A percentile compares a stretch with the other conserved stretches of the same genome.
Conservation (phyloP, 208 protist species). For the Acanthamoeba healyi region DNA sequence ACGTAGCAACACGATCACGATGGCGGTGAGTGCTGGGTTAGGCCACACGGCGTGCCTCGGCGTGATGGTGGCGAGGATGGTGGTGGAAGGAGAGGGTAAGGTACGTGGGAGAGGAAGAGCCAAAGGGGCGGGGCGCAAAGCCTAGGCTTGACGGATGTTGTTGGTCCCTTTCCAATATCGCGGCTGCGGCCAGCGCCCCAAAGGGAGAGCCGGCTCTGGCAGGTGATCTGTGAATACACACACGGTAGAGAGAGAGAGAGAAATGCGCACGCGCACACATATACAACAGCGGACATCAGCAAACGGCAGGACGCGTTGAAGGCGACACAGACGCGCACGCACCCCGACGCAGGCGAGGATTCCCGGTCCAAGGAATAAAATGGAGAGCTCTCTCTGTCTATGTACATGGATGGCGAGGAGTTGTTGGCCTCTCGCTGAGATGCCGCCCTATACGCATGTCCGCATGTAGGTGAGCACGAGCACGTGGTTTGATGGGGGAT, state of each 20-base stretch:
- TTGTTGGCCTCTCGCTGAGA: background rate
- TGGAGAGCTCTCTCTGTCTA: slow-evolving; percentile 30
- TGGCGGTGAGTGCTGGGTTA: background rate
- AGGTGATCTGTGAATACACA: background rate
- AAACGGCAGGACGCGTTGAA: too few relatives aligned
- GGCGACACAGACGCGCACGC: background rate
- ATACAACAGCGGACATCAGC: too few relatives aligned
- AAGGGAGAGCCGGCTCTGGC: slow-evolving; percentile 2
- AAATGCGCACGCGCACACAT: too few relatives aligned
- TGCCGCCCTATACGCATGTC: background rate
- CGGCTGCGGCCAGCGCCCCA: background rate
- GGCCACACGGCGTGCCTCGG: too few relatives aligned
- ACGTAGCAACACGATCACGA: too few relatives aligned
- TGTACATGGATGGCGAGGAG: slow-evolving; percentile 12
- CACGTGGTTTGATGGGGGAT: too few relatives aligned
- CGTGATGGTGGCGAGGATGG: background rate
- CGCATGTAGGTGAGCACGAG: too few relatives aligned
- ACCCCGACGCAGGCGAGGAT: background rate
- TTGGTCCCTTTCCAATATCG: background rate
- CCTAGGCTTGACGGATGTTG: background rate
- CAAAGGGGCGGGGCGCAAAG: background rate
- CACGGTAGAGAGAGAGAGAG: background rate
- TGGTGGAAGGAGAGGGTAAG: background rate
- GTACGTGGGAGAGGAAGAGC: background rate
- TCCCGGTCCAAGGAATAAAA: background rate